phyloP scores from a whole-genome alignment of 768 basidiomycete species.

The Chlorophyllum brunneum region DNA sequence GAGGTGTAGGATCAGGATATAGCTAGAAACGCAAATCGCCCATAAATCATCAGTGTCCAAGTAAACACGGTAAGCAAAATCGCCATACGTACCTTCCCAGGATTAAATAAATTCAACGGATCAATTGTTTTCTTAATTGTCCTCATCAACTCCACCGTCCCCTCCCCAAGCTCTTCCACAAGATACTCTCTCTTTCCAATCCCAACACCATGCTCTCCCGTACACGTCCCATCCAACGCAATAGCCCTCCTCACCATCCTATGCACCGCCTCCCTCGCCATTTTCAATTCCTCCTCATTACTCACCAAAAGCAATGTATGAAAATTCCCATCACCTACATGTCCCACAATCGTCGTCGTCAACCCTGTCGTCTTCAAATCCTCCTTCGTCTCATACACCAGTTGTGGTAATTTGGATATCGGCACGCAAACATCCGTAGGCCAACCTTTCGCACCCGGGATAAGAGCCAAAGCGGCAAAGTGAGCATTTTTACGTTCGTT shows the following conservation, averaged over 20 bases:
- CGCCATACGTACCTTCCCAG: slow-evolving; percentile 59
- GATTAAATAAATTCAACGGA: slow-evolving; percentile 76
- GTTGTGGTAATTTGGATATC: slow-evolving; percentile 58
- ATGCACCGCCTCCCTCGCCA: slow-evolving; percentile 43
- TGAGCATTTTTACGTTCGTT: slow-evolving; percentile 65
- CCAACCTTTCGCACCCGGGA: slow-evolving; percentile 57
- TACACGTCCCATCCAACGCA: slow-evolving; percentile 74
- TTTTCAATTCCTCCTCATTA: slow-evolving; percentile 46
- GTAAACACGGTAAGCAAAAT: not conserved
- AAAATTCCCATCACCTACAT: slow-evolving; percentile 67
- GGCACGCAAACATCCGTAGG: slow-evolving; percentile 79
- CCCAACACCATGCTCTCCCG: slow-evolving; percentile 86
- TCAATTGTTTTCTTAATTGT: slow-evolving; percentile 72
- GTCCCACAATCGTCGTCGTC: slow-evolving; percentile 64
- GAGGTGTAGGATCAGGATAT: slow-evolving; percentile 12
- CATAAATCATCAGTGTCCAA: not conserved
- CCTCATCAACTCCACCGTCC: slow-evolving; percentile 84
- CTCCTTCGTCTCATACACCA: slow-evolving; percentile 66
- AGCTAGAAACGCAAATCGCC: slow-evolving; percentile 3
- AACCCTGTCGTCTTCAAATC: slow-evolving; percentile 59
- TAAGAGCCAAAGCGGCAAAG: slow-evolving; percentile 50
- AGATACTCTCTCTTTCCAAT: slow-evolving; percentile 81
- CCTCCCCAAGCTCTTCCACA: slow-evolving; percentile 75
- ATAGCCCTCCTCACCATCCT: slow-evolving; percentile 68
- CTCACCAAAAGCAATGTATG: slow-evolving; percentile 53